Conservation (phyloP, 2,329 filamentous ascomycete genomes). For the Colletotrichum tanaceti region DNA sequence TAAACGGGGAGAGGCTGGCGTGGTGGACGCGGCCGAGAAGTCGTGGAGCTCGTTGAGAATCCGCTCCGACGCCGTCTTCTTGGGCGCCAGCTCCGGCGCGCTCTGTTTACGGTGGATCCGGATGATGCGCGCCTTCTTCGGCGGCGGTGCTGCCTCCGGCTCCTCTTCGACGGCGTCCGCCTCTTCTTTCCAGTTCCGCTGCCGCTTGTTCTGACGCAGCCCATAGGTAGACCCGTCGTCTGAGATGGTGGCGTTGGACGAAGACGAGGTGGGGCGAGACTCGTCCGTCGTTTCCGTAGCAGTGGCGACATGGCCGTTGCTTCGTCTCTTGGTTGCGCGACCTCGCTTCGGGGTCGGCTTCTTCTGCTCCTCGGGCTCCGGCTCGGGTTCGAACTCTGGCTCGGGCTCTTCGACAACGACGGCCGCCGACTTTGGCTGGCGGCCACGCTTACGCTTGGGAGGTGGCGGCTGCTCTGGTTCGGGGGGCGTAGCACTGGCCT, state of each 20-base stretch:
- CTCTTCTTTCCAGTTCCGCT: slow-evolving; percentile 65
- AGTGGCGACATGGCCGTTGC: slow-evolving; percentile 27
- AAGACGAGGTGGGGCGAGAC: slow-evolving; percentile 64
- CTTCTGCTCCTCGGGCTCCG: slow-evolving; percentile 18
- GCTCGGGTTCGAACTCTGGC: slow-evolving; percentile 12
- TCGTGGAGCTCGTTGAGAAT: slow-evolving; percentile 31
- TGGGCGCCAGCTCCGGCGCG: slow-evolving; percentile 23
- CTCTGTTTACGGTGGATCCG: slow-evolving; percentile 39
- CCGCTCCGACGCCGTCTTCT: slow-evolving; percentile 18
- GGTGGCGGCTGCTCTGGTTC: slow-evolving; percentile 28
- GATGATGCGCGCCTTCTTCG: slow-evolving; percentile 46
- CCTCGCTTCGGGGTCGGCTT: slow-evolving; percentile 35
- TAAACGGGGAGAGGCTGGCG: slow-evolving; percentile 17
- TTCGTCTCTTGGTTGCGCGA: slow-evolving; percentile 33
- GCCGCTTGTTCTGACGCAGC: slow-evolving; percentile 54
- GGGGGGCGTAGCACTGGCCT: slow-evolving; percentile 30
- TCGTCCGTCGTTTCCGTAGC: slow-evolving; percentile 53
- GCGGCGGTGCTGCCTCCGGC: slow-evolving; percentile 50
- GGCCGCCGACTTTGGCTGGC: slow-evolving; percentile 32
- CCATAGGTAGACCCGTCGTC: slow-evolving; percentile 40
- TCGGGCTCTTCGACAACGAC: slow-evolving; percentile 23
- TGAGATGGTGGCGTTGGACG: slow-evolving; percentile 60
- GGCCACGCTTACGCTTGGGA: slow-evolving; percentile 40
- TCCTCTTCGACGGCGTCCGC: slow-evolving; percentile 56
- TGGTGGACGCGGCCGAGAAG: slow-evolving; percentile 17